A percentile compares a stretch with the other conserved stretches of the same genome.
phyloP scores from a whole-genome alignment of 805 yeast genomes.

The Suhomyces sp. region DNA sequence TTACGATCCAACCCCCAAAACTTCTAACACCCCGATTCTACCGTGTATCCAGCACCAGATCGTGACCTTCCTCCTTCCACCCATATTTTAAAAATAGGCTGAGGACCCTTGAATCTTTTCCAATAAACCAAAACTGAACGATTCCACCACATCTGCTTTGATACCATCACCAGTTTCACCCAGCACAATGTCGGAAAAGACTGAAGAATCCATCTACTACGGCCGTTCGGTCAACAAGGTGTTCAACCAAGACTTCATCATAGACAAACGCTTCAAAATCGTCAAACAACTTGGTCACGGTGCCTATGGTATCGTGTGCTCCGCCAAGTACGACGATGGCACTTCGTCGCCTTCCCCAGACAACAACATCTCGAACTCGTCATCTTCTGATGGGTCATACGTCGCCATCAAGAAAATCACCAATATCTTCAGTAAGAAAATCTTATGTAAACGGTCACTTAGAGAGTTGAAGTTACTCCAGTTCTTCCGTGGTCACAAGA shows the following conservation, averaged over 20 bases:
- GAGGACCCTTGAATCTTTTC: too few relatives aligned
- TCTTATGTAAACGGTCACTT: constrained; percentile 86
- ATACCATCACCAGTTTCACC: background rate
- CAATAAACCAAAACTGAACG: too few relatives aligned
- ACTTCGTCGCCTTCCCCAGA: constrained; percentile 23
- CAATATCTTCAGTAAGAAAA: constrained; percentile 87
- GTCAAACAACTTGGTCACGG: constrained; percentile 96
- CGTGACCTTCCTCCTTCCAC: too few relatives aligned
- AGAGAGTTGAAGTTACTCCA: constrained; percentile 87
- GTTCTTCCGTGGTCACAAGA: constrained; percentile 94
- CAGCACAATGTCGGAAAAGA: background rate
- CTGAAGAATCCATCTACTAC: constrained; percentile 14
- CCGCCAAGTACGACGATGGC: constrained; percentile 86
- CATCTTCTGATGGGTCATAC: constrained; percentile 31
- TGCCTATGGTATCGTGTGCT: constrained; percentile 95
- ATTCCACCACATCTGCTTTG: too few relatives aligned
- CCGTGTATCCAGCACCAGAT: too few relatives aligned
- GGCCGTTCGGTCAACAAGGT: constrained; percentile 42
- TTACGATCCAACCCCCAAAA: too few relatives aligned
- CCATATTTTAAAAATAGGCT: too few relatives aligned
- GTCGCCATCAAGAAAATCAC: constrained; percentile 97
- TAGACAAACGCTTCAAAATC: constrained; percentile 83
- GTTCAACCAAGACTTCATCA: constrained; percentile 84
- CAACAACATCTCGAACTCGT: constrained; percentile 9
- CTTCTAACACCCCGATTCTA: too few relatives aligned